A percentile compares a stretch with the other conserved stretches of the same genome.
Evolutionary conservation across 768 basidiomycete genomes (phyloP).

Genomic region (Rubroboletus pulcherrimus): DNA sequence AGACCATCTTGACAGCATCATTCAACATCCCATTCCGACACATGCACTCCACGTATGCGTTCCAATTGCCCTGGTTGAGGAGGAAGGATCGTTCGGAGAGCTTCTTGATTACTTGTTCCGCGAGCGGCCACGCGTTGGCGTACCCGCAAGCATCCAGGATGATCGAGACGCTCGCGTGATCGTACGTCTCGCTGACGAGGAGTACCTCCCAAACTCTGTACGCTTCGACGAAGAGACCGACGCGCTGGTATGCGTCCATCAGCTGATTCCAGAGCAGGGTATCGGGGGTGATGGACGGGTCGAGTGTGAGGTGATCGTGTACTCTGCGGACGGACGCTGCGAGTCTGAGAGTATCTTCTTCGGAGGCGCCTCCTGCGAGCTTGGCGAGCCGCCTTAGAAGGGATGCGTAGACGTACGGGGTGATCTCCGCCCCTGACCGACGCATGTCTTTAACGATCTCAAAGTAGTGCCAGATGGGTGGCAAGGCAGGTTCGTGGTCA

Average conservation of each 20-base stretch:
- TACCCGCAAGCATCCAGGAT: slow-evolving; percentile 82
- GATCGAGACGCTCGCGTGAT: slow-evolving; percentile 70
- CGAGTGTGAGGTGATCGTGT: slow-evolving; percentile 76
- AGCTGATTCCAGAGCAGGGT: slow-evolving; percentile 72
- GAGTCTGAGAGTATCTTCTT: slow-evolving; percentile 31
- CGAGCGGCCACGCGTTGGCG: slow-evolving; percentile 48
- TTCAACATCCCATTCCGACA: slow-evolving; percentile 64
- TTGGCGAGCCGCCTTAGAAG: slow-evolving; percentile 55
- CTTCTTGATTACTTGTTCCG: slow-evolving; percentile 51
- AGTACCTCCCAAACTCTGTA: slow-evolving; percentile 79
- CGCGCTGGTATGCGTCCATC: slow-evolving; percentile 86
- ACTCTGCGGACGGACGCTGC: slow-evolving; percentile 54
- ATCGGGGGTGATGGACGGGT: slow-evolving; percentile 72
- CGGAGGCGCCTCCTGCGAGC: slow-evolving; percentile 35
- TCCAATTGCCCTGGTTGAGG: slow-evolving; percentile 71
- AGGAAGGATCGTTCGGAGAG: slow-evolving; percentile 46
- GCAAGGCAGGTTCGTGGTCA: slow-evolving; percentile 36
- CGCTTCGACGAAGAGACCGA: slow-evolving; percentile 66
- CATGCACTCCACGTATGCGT: slow-evolving; percentile 82
- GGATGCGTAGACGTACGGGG: slow-evolving; percentile 61
- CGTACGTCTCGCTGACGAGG: slow-evolving; percentile 52
- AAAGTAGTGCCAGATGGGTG: slow-evolving; percentile 56
- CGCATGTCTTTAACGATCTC: slow-evolving; percentile 81
- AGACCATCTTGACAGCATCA: slow-evolving; percentile 63
- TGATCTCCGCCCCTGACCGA: slow-evolving; percentile 52